Base-by-base conservation (phyloP, 176 grass and related monocot species). In the Pontederia paniculata region DNA sequence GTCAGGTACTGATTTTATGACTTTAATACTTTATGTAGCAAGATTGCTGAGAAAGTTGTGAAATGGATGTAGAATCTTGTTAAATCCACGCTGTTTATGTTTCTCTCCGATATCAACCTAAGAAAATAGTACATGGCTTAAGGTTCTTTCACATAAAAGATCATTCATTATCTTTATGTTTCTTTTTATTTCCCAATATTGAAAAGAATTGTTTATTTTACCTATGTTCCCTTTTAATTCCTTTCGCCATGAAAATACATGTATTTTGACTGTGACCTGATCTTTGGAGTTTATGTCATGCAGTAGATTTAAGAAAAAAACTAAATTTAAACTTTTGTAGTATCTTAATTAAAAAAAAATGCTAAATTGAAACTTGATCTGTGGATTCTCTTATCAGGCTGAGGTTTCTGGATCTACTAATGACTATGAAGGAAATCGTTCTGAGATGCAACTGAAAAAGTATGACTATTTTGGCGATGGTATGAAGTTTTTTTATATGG, bases 381-480 rank as follows among this genome's bases (percentile, higher is more conserved):
- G 21, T 56, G 21, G 21, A 25, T 79, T 37, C 18, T 74, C 50
- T 48, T 64, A 69, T 48, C 77, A 95, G 90, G 90, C 78, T 73
- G 85, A 89, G 72, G 82, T 95, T 68, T 95, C 82, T 58, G 67
- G 78, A 49, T 73, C 82, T 31, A 54, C 55, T 46, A 82, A 82
- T 28, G 45, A 23, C 16, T 85, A 95, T 55, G 89, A 86, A 83
- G 67, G 63, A 25, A 89, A 86, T 16, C 66, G 43, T 50, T 72
- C 77, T 62, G 80, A 83, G 42, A 62, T 77, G 66, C 28, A 83
- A 18, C 67, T 95, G 63, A 83, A 82, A 63, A 84, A 95, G 53
- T 81, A 86, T 31, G 89, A 86, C 54, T 95, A 95, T 73, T 95
- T 95, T 81, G 85, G 85, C 76, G 76, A 83, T 18, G 90, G 90